Evolutionary conservation across 2,329 filamentous ascomycete genomes (phyloP), one percentile per base, ranked within the genome.

Genomic region (Gremmenia infestans): DNA sequence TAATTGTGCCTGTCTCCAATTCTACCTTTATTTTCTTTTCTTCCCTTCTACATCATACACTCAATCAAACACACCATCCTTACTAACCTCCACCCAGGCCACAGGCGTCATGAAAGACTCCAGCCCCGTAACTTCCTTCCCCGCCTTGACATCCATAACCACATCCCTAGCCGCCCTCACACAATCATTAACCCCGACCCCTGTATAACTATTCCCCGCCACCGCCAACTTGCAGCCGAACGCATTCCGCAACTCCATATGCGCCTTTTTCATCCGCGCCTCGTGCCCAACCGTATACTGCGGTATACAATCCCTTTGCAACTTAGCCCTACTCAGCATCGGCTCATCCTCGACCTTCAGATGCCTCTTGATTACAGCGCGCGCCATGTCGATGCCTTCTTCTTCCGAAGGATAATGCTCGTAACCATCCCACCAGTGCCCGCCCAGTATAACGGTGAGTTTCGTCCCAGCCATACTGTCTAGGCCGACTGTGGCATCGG

Each of bases 381-480:
- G 81, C 36, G 92, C 91, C 80, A 93, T 87, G 5, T 72, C 68
- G 25, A 88, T 74, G 15, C 84, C 91, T 62, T 88, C 80, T 14
- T 85, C 76, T 59, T 85, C 78, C 50, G 80, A 75, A 0, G 91
- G 91, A 55, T 82, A 82, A 2, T 72, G 66, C 47, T 62, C 67
- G 75, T 80, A 84, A 56, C 76, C 80, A 69, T 91, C 80, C 90
- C 90, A 97, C 81, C 89, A 91, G 73, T 97, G 91, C 1, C 94
- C 94, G 57, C 94, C 94, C 55, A 99, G 77, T 85, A 99, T 96
- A 64, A 97, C 89, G 15, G 93, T 96, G 52, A 97, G 73, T 71
- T 96, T 96, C 14, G 91, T 96, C 23, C 89, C 91, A 12, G 59
- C 25, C 1, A 71, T 77, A 4, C 73, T 76, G 68, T 87, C 82